A percentile compares a stretch with the other conserved stretches of the same genome.
These are phyloP conservation scores for Gamarada debralockiae DNA, from an alignment of 495 filamentous ascomycete species.

Conservation along the genomic window DNA sequence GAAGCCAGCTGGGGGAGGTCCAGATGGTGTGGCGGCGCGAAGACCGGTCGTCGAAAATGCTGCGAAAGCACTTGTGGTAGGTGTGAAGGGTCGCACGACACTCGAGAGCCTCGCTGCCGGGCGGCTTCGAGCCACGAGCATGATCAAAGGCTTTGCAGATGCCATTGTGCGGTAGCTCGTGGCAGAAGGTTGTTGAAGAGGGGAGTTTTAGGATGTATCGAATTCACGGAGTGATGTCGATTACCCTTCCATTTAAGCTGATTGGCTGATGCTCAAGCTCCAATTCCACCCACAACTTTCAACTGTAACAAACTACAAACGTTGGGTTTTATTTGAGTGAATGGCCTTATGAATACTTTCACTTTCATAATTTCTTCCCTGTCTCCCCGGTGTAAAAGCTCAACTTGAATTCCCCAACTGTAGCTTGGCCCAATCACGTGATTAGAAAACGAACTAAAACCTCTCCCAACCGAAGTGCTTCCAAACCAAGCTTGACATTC, in stretches of 20 bases:
- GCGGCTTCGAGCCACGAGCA: constrained; percentile 47
- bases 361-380: no score
- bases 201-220: neutral
- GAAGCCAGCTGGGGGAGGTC: constrained; percentile 74
- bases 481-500: constrained; percentile 9
- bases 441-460: constrained; percentile 7
- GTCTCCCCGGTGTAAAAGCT: no score
- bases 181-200: constrained; percentile 22
- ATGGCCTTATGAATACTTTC: no score
- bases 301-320: no score
- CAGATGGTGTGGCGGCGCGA: constrained; percentile 71
- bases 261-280: no score
- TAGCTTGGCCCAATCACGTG: constrained; percentile 11
- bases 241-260: no score
- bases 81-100: constrained; percentile 19
- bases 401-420: no score
- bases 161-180: constrained; percentile 43
- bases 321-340: no score
- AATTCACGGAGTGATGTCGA: neutral
- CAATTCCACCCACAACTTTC: no score
- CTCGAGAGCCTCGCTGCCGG: constrained; percentile 26
- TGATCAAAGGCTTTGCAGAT: constrained; percentile 45
- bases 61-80: constrained; percentile 31
- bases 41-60: constrained; percentile 47
- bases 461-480: constrained; percentile 12